Evolutionary conservation across 2,329 filamentous ascomycete species (phyloP), one percentile per base, ranked within the genome.

Genomic region (Aspergillus ochraceoroseus): DNA sequence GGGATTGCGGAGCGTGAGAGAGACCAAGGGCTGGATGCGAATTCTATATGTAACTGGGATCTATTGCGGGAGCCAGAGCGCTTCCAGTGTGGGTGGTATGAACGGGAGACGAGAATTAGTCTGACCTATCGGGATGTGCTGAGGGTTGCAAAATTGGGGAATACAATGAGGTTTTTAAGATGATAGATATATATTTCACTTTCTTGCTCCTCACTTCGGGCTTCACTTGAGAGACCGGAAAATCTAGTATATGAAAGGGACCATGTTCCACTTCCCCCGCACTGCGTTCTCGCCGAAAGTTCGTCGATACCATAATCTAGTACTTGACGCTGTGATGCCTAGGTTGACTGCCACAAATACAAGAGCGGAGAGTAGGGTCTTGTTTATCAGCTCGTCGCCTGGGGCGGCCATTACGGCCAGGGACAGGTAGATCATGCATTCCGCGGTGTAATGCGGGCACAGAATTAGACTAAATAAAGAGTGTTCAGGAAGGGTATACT

Each of bases 361-460:
- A 27, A 85, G 57, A 4, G 79, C 86, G 41, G 78, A 78, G 23
- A 85, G 56, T 29, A 95, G 62, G 0, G 89, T 90, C 59, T 70
- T 76, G 64, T 95, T 95, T 43, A 87, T 61, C 40, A 76, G 48
- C 20, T 70, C 65, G 7, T 80, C 83, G 5, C 67, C 55, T 0
- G 89, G 88, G 1, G 89, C 87, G 19, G 82, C 80, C 26, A 84
- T 63, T 31, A 92, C 66, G 2, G 87, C 77, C 49, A 98, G 67
- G n/a, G 83, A 76, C 13, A 88, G 59, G 61, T 98, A 96, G 43
- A 95, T 79, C 27, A 84, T 61, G 58, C 86, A 89, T 67, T 96
- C 92, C 56, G 83, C 87, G 3, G 85, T 85, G 64, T 96, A 98
- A 66, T 98, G 92, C 12, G 92, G 88, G 54, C 85, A 94, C 26